Evolutionary conservation across 2,329 filamentous ascomycete genomes (phyloP), one percentile per base, ranked within the genome.

Genomic region (Drechmeria coniospora): DNA sequence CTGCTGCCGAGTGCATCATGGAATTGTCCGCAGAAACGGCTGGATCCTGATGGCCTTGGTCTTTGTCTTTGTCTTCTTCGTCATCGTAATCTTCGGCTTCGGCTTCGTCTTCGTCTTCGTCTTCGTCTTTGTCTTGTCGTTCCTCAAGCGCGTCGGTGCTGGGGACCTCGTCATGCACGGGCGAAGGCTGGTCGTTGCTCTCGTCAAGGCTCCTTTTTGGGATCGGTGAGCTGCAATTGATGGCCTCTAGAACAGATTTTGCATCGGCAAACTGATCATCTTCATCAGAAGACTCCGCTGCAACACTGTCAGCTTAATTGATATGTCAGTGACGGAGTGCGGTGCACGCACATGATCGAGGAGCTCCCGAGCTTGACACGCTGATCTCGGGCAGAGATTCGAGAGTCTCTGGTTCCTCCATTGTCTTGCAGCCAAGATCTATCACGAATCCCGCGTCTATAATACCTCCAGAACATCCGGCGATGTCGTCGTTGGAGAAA

Each of bases 231-330:
- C 45, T 50, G 22, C 49, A 42, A 5, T 49, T 52, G 7, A 53
- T 57, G 45, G 50, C 65, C 38, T 41, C 50, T 32, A 45, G 57
- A 31, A 50, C 62, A 19, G 70, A 74, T 30, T 67, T 67, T 19
- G 74, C 73, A 46, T 79, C 74, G 27, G 68, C 76, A 49, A 75
- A 79, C 51, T 78, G 74, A 39, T 79, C 74, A 25, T 78, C 74
- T 16, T 70, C 75, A 36, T 77, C 74, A 26, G 72, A 74, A 17
- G 57, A 59, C 33, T 66, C 65, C 53, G 47, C 50, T 50, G 23
- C 20, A 14, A 15, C 20, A 18, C 28, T 28, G 39, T 53, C 36
- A 54, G 46, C 31, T n/a, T n/a, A n/a, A n/a, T n/a, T n/a, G n/a
- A n/a, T n/a, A n/a, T n/a, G n/a, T n/a, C n/a, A n/a, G n/a, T n/a